These are phyloP conservation scores for Volvox africanus DNA, from an alignment of 139 green algal species.

Conservation along the genomic window DNA sequence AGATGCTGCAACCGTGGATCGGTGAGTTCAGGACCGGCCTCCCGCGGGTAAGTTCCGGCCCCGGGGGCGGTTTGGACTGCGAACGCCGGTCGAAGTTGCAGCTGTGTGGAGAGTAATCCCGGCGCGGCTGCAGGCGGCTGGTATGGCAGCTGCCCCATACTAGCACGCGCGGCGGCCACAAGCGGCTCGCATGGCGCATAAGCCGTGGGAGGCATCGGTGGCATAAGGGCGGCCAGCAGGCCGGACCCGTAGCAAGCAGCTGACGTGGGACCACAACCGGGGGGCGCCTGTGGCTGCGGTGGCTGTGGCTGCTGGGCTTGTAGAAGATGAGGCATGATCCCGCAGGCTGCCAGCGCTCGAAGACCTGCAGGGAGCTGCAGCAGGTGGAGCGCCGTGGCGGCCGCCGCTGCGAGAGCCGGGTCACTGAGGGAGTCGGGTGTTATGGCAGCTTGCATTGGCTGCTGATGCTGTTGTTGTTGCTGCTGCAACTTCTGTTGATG, in stretches of 20 bases:
- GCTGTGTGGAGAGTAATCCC: background rate
- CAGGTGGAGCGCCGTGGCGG: constrained; percentile 28
- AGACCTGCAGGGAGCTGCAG: constrained; percentile 47
- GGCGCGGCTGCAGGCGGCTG: background rate
- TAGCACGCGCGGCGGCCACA: background rate
- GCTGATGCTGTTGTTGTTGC: constrained; percentile 1
- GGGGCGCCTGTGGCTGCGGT: background rate
- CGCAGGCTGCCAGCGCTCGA: constrained; percentile 15
- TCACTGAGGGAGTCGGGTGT: constrained; percentile 8
- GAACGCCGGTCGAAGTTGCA: background rate
- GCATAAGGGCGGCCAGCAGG: background rate
- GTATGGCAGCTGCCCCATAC: background rate
- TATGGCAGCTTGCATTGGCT: background rate
- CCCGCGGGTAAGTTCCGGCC: background rate
- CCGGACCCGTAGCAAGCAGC: background rate
- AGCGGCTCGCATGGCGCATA: background rate
- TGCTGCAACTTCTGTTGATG: constrained; percentile 26
- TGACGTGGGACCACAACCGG: background rate
- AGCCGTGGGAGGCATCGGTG: background rate
- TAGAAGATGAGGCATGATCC: constrained; percentile 15
- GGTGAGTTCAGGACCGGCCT: background rate
- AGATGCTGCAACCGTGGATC: background rate
- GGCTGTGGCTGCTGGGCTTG: background rate
- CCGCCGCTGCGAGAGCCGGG: constrained; percentile 13
- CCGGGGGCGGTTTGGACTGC: background rate